Evolutionary conservation across 108 stramenopile genomes (phyloP).

Genomic region (Cyclotella atomus): DNA sequence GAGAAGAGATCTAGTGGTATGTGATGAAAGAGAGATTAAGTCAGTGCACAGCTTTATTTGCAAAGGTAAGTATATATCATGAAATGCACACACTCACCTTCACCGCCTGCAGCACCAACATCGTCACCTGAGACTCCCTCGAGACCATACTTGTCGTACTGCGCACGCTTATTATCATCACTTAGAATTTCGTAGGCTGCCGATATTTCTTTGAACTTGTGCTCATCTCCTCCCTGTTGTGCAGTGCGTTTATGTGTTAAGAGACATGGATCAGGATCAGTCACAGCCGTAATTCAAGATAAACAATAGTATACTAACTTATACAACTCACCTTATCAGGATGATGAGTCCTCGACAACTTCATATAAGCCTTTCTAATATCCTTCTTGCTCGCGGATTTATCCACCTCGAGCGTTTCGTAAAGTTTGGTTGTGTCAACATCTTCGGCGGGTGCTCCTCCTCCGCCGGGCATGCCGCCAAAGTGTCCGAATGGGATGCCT

Average conservation of each 20-base stretch:
- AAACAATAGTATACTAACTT: no score
- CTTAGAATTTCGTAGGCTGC: slow-evolving; percentile 90
- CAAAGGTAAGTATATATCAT: no score
- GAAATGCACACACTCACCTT: no score
- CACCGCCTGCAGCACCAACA: slow-evolving; percentile 69
- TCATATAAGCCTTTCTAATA: slow-evolving; percentile 88
- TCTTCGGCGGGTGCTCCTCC: slow-evolving; percentile 52
- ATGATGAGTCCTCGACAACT: slow-evolving; percentile 56
- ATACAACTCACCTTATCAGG: no score
- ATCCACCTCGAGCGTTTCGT: slow-evolving; percentile 82
- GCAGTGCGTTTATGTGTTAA: no score
- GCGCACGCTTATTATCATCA: slow-evolving; percentile 84
- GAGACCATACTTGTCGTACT: slow-evolving; percentile 93
- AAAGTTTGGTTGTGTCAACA: slow-evolving; percentile 87
- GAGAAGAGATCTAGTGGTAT: slow-evolving; percentile 97
- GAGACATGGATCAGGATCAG: no score
- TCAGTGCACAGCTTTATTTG: no score
- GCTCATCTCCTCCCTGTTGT: slow-evolving; percentile 90
- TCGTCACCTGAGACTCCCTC: slow-evolving; percentile 88
- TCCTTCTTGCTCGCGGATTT: slow-evolving; percentile 73
- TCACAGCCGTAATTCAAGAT: no score
- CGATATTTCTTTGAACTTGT: slow-evolving; percentile 87
- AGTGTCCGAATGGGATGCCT: slow-evolving; percentile 76
- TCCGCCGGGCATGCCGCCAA: slow-evolving; percentile 53
- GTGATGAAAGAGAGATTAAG: no score